These are phyloP conservation scores for Cystobasidium ongulense DNA, from an alignment of 768 basidiomycete species.

Conservation along the genomic window DNA sequence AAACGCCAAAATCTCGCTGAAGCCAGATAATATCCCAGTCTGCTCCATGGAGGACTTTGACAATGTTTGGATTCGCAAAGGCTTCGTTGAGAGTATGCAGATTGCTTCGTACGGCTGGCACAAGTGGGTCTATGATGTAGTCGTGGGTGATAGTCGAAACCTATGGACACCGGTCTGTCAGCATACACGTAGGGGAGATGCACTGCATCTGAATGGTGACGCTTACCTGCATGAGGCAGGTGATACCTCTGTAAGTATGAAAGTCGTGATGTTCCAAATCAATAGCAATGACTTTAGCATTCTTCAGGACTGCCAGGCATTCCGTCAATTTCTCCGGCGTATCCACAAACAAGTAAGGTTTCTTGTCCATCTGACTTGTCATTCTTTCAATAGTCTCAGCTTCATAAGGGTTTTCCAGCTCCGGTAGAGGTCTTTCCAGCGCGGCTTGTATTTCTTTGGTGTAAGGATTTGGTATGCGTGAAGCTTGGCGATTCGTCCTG, in stretches of 20 bases:
- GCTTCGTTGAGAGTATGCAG: constrained; percentile 69
- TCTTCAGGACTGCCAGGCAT: constrained; percentile 60
- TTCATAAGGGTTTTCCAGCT: constrained; percentile 50
- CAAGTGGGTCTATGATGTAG: constrained; percentile 75
- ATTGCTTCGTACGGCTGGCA: constrained; percentile 57
- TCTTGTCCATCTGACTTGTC: constrained; percentile 46
- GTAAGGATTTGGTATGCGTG: constrained; percentile 57
- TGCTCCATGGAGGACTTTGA: constrained; percentile 93
- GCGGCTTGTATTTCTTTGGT: constrained; percentile 72
- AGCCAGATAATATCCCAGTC: constrained; percentile 92
- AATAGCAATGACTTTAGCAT: constrained; percentile 66
- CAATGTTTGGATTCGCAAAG: constrained; percentile 70
- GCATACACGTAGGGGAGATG: too few relatives aligned
- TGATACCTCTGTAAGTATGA: constrained; percentile 72
- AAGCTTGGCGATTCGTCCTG: constrained; percentile 44
- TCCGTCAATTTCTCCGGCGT: constrained; percentile 53
- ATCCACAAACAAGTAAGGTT: constrained; percentile 64
- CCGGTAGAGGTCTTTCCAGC: constrained; percentile 54
- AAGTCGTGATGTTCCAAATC: constrained; percentile 92
- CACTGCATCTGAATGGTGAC: too few relatives aligned
- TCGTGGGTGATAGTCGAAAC: constrained; percentile 63
- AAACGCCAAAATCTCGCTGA: constrained; percentile 88
- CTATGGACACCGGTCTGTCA: constrained; percentile 38
- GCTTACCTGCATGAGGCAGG: constrained; percentile 88
- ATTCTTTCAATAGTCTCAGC: constrained; percentile 46